Base-by-base conservation (phyloP, 257 asterid genomes). In the Oldenlandia corymbosa region DNA sequence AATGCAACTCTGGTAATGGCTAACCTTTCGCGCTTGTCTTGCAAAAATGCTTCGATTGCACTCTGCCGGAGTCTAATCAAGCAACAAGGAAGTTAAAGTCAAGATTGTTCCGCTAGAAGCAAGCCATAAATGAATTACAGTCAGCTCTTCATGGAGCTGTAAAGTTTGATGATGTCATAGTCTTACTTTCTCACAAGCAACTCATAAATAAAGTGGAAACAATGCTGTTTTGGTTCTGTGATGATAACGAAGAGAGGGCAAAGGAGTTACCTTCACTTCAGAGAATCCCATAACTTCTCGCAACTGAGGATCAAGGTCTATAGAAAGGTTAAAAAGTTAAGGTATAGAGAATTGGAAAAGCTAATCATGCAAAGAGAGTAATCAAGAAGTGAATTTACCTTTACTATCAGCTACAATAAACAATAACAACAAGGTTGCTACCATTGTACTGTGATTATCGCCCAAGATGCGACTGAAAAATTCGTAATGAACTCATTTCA, bases 401-500 rank as follows among this genome's bases (percentile, higher is more conserved):
- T 69, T 69, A 61, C 63, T 61, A 34, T 69, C 73, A 28, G 57
- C 68, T 41, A 61, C 66, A 28, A 52, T 16, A 37, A 69, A 24
- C n/a, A 61, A n/a, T 54, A 69, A 43, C 74, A 69, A 52, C 63
- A 69, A 59, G 37, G 64, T 61, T 31, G 68, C 74, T 58, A 69
- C 42, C 68, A 69, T 62, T 69, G 62, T 68, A 55, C 58, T 26
- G 53, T 32, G 67, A 55, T 61, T 53, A 31, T 58, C 1, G 28
- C 68, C 52, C 39, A 30, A 61, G 53, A 69, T 17, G 43, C 48
- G 30, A 11, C 28, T 16, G 12, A 69, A 28, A 51, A 61, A 26
- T 69, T 47, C 64, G 9, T 47, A 48, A 1, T 23, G 0, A 50
- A 21, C 31, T 50, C 4, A 50, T 23, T 24, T 4, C 26, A 24